A percentile compares a stretch with the other conserved stretches of the same genome.
These are phyloP conservation scores for Trypanosoma platydactyli DNA, from an alignment of 208 protist genomes.

Conservation along the genomic window DNA sequence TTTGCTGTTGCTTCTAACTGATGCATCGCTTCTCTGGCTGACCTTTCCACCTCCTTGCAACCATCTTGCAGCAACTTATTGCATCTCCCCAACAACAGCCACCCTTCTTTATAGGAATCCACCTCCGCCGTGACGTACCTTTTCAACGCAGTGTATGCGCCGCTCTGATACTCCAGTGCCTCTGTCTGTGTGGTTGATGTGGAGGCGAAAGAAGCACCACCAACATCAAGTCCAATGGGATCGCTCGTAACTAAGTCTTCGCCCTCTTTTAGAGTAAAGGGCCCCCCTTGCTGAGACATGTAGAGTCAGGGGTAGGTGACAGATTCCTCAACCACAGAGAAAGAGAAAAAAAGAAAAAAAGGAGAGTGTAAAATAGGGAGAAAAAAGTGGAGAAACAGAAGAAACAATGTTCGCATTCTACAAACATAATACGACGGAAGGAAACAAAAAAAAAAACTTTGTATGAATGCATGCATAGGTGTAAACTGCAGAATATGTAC, in stretches of 20 bases:
- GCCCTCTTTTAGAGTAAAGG: not conserved
- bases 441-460: constrained; percentile 9
- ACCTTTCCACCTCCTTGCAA: constrained; percentile 2
- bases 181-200: not conserved
- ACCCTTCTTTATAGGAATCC: not conserved
- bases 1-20: constrained; percentile 10
- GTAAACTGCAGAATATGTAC: not conserved
- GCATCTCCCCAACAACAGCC: constrained; percentile 7
- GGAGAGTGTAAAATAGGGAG: too few relatives aligned
- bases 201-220: constrained; percentile 1
- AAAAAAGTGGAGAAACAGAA: not conserved
- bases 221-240: not conserved
- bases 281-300: not conserved
- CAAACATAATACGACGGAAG: not conserved
- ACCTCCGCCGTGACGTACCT: constrained; percentile 9
- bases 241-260: constrained; percentile 4
- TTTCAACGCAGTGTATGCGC: constrained; percentile 4
- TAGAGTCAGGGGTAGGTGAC: too few relatives aligned
- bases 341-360: constrained; percentile 20
- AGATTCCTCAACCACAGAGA: not conserved
- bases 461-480: not conserved
- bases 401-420: not conserved
- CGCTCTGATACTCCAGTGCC: constrained; percentile 7
- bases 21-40: not conserved
- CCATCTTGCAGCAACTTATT: constrained; percentile 3